Conservation (phyloP, 1,284 basidiomycete species). For the Malassezia nana region DNA sequence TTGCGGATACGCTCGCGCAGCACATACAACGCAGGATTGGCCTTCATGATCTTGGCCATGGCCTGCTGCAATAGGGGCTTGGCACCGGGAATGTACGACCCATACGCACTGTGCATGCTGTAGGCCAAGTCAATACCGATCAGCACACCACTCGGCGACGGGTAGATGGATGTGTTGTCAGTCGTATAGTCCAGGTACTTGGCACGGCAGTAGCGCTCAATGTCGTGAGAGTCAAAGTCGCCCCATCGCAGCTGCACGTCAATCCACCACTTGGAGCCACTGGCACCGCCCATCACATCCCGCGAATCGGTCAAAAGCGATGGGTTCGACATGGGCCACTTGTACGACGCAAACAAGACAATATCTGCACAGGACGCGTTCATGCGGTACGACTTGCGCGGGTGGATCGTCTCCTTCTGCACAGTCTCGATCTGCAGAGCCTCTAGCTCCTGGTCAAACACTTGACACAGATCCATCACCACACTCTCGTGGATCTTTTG, state of each 20-base stretch:
- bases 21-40: constrained; percentile 95
- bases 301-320: constrained; percentile 92
- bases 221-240: constrained; percentile 85
- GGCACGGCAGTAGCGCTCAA: constrained; percentile 76
- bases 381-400: constrained; percentile 99
- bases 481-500: constrained; percentile 67
- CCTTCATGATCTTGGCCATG: constrained; percentile 99
- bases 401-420: constrained; percentile 96
- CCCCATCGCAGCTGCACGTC: constrained; percentile 96
- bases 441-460: constrained; percentile 97
- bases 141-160: constrained; percentile 93
- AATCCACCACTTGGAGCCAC: constrained; percentile 97
- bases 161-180: constrained; percentile 80
- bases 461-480: constrained; percentile 89
- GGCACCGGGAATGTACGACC: constrained; percentile 98
- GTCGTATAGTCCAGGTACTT: constrained; percentile 89
- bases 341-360: constrained; percentile 75
- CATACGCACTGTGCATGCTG: constrained; percentile 97
- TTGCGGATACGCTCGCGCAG: constrained; percentile 96
- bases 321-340: constrained; percentile 95
- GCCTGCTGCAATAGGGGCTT: constrained; percentile 97
- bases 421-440: constrained; percentile 97
- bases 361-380: constrained; percentile 91
- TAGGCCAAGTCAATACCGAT: constrained; percentile 97
- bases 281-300: constrained; percentile 91